Conservation (phyloP, 768 basidiomycete species). For the Rhizopogon vinicolor region DNA sequence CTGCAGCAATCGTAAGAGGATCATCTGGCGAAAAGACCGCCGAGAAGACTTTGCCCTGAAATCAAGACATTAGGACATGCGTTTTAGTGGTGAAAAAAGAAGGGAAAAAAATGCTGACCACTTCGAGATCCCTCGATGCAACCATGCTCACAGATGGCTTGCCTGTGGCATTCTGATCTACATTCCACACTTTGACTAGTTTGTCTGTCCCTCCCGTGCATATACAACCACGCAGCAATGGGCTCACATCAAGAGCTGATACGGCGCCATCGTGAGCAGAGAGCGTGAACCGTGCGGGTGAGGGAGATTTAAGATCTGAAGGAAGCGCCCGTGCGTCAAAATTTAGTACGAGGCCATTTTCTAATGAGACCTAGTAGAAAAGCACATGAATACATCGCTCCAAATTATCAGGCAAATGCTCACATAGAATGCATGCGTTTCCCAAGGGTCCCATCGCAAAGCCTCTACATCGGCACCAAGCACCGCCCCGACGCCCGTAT, state of each 20-base stretch:
- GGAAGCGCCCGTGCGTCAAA: slow-evolving; percentile 87
- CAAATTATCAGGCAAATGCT: slow-evolving; percentile 20
- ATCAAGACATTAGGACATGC: neutral
- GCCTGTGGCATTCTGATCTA: slow-evolving; percentile 58
- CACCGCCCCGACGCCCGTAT: slow-evolving; percentile 76
- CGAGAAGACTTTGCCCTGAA: slow-evolving; percentile 94
- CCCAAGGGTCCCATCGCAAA: slow-evolving; percentile 95
- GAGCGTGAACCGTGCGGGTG: slow-evolving; percentile 79
- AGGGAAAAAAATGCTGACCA: slow-evolving; percentile 49
- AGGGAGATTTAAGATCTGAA: slow-evolving; percentile 56
- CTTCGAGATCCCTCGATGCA: slow-evolving; percentile 82
- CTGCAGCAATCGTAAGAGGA: slow-evolving; percentile 89
- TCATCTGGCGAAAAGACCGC: slow-evolving; percentile 91
- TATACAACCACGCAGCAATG: slow-evolving; percentile 85
- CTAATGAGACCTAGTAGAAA: slow-evolving; percentile 74
- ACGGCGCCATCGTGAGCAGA: slow-evolving; percentile 91
- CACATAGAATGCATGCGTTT: slow-evolving; percentile 82
- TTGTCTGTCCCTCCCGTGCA: slow-evolving; percentile 95
- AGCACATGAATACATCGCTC: neutral
- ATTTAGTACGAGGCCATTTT: slow-evolving; percentile 90
- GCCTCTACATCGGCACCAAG: slow-evolving; percentile 93
- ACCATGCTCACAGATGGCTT: slow-evolving; percentile 81
- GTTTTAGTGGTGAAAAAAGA: neutral
- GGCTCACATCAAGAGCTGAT: slow-evolving; percentile 87
- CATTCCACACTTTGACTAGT: slow-evolving; percentile 94